Base-by-base conservation (phyloP, 2,329 filamentous ascomycete genomes). In the Scortechinia acanthostroma region DNA sequence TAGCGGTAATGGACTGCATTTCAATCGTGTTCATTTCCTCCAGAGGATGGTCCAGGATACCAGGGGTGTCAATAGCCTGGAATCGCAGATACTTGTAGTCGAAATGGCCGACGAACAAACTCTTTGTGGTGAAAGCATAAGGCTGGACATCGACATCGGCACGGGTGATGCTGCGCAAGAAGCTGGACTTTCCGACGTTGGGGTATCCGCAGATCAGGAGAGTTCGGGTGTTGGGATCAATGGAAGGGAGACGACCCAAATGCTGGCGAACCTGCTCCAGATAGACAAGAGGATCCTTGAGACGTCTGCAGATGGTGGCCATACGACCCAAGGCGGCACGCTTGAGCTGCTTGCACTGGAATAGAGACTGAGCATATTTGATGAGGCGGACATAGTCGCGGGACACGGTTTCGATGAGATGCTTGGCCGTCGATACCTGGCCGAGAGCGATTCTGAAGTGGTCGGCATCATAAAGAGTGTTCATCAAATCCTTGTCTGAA, bases 21-120 rank as follows among this genome's bases (percentile, higher is more conserved):
- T 98, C 93, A 60, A 98, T 98, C 3, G 93, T 97, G 70, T 96
- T 95, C 93, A 97, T 98, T 71, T 97, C 93, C 68, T 97, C 93
- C 5, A 98, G 80, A 25, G 91, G 91, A 63, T 98, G 93, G 57
- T 98, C 93, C 49, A 98, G 72, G 54, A 98, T 95, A 74, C 93
- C 93, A n/a, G 91, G 91, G 10, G 93, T 98, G 68, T 98, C 93
- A 55, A 98, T 96, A 21, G 90, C 91, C 70, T 75, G 72, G 60
- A 76, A 76, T 25, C 68, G 63, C 53, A 90, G 74, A 69, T 91
- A 93, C 69, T 95, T 95, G 74, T 94, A 95, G 68, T 95, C 90
- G 62, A 97, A 96, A 69, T 98, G 93, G 48, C 93, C 93, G 22
- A 97, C 91, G 60, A 96, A 98, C 57, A 98, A 74, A 55, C 84